These are phyloP conservation scores for Camptophora hylomeconis DNA, from an alignment of 2,329 filamentous ascomycete genomes.

Conservation along the genomic window DNA sequence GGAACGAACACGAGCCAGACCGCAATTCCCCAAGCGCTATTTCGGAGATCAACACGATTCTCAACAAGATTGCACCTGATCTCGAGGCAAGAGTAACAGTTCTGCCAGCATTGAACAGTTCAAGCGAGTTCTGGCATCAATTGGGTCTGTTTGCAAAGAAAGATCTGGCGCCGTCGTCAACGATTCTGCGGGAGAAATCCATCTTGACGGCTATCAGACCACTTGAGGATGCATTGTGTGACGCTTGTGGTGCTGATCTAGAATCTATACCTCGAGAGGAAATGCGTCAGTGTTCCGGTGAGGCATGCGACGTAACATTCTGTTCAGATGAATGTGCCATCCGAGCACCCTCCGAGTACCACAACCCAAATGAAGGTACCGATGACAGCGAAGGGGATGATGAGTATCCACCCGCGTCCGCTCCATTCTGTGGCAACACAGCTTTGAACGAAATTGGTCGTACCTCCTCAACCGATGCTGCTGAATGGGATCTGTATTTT, in stretches of 20 bases:
- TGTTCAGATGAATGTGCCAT: conserved; percentile 45
- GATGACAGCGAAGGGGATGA: conserved; percentile 9
- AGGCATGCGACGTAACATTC: conserved; percentile 47
- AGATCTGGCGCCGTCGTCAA: conserved; percentile 63
- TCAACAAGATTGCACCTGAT: conserved; percentile 55
- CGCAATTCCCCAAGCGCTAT: conserved; percentile 44
- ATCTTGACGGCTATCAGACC: conserved; percentile 81
- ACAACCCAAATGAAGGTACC: conserved; percentile 23
- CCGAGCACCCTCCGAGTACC: conserved; percentile 42
- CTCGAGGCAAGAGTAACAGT: conserved; percentile 66
- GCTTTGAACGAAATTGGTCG: conserved; percentile 44
- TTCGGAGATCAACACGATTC: conserved; percentile 54
- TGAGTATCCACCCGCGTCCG: conserved; percentile 9
- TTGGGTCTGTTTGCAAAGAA: conserved; percentile 81
- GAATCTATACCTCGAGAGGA: conserved; percentile 38
- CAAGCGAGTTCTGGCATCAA: conserved; percentile 35
- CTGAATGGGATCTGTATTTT: conserved; percentile 47
- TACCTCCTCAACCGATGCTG: conserved; percentile 43
- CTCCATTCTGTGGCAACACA: conserved; percentile 28
- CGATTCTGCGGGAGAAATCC: conserved; percentile 68
- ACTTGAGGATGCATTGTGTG: conserved; percentile 74
- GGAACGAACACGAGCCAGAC: conserved; percentile 49
- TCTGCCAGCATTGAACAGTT: conserved; percentile 51
- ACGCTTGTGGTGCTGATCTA: conserved; percentile 75
- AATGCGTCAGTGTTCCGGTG: conserved; percentile 16